Evolutionary conservation across 495 filamentous ascomycete species (phyloP).

Genomic region (Xylaria sp.): DNA sequence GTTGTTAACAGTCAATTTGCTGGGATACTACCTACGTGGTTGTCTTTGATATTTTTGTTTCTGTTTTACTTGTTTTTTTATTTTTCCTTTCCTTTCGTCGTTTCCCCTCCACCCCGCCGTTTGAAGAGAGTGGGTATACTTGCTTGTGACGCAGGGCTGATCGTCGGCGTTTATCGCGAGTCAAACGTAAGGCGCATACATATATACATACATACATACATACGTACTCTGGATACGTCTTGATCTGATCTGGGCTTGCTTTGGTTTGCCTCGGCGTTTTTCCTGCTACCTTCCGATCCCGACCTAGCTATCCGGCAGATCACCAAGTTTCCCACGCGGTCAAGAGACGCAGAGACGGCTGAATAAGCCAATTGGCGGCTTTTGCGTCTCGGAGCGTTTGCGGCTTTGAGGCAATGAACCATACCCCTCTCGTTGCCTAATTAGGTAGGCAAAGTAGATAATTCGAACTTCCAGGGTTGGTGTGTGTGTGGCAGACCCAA

Average conservation of each 20-base stretch:
- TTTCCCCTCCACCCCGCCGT: not conserved
- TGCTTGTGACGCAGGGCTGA: not conserved
- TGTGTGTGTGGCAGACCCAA: constrained; percentile 20
- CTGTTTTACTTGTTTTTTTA: not conserved
- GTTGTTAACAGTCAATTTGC: constrained; percentile 2
- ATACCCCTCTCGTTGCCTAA: constrained; percentile 20
- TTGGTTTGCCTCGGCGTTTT: not conserved
- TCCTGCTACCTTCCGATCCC: constrained; percentile 19
- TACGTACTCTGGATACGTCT: not conserved
- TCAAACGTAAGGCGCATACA: not conserved
- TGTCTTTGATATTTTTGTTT: not conserved
- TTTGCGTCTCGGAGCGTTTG: not conserved
- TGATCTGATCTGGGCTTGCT: constrained; percentile 2
- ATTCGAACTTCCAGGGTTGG: not conserved
- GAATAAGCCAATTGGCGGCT: constrained; percentile 13
- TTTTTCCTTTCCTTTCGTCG: no score
- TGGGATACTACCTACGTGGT: constrained; percentile 24
- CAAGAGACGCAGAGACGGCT: constrained; percentile 1
- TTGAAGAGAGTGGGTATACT: not conserved
- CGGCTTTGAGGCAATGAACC: constrained; percentile 13
- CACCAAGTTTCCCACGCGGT: not conserved
- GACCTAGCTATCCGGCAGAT: constrained; percentile 21
- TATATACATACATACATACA: no score
- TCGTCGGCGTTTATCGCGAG: constrained; percentile 11
- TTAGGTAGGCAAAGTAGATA: constrained; percentile 22